Conservation (phyloP, 2,329 filamentous ascomycete genomes). For the Penicillium sp. region DNA sequence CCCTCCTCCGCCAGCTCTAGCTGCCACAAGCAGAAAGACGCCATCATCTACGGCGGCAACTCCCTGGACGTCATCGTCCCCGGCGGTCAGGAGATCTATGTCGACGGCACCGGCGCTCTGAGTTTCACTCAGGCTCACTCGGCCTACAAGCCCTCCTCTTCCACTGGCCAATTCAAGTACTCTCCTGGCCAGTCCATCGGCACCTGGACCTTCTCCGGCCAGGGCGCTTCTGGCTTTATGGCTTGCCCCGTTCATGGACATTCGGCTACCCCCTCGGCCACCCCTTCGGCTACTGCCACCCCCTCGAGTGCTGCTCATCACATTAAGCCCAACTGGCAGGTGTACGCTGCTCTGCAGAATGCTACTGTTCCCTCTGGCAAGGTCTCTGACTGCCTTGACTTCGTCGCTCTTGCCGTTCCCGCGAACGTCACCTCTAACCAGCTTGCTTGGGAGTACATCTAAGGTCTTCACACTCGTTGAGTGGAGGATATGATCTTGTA, state of each 20-base stretch:
- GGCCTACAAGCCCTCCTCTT: slow-evolving; percentile 46
- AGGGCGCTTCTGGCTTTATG: slow-evolving; percentile 38
- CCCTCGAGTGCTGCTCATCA: neutral
- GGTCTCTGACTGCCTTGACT: slow-evolving; percentile 35
- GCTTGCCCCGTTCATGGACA: slow-evolving; percentile 34
- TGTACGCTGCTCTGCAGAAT: slow-evolving; percentile 37
- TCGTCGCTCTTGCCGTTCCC: slow-evolving; percentile 32
- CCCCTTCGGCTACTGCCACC: neutral
- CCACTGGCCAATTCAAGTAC: slow-evolving; percentile 47
- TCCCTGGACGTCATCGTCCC: slow-evolving; percentile 50
- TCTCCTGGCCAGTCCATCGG: slow-evolving; percentile 23
- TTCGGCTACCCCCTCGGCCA: neutral
- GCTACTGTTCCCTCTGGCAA: slow-evolving; percentile 38
- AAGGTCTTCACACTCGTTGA: slow-evolving; percentile 6
- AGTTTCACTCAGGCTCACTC: slow-evolving; percentile 56
- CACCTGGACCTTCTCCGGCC: slow-evolving; percentile 28
- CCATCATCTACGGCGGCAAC: slow-evolving; percentile 41
- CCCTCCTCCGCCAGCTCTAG: slow-evolving; percentile 33
- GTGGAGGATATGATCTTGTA: neutral
- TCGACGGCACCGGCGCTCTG: slow-evolving; percentile 50
- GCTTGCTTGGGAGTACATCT: slow-evolving; percentile 40
- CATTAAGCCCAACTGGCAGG: too few relatives aligned
- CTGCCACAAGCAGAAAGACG: slow-evolving; percentile 42
- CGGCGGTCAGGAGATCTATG: slow-evolving; percentile 58
- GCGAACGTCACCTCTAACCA: slow-evolving; percentile 13